These are phyloP conservation scores for Pezicula carpinea DNA, from an alignment of 2,329 filamentous ascomycete genomes.

Conservation along the genomic window DNA sequence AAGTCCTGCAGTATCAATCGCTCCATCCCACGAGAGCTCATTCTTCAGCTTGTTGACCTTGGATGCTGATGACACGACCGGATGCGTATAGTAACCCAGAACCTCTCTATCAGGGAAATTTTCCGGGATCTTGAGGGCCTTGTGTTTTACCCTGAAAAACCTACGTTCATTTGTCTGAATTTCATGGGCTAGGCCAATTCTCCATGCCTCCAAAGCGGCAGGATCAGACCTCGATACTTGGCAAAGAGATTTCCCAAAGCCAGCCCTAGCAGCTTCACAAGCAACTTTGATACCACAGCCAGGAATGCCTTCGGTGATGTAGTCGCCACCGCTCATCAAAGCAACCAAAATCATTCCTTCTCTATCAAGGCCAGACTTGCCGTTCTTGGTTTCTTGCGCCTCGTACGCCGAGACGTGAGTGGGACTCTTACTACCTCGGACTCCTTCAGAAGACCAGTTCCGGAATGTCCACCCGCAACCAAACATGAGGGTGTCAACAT, in stretches of 20 bases:
- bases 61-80: conserved; percentile 65
- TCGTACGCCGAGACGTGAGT: conserved; percentile 87
- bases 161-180: conserved; percentile 78
- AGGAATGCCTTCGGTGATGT: conserved; percentile 80
- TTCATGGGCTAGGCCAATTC: conserved; percentile 66
- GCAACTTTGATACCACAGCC: conserved; percentile 85
- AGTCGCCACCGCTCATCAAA: conserved; percentile 93
- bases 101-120: conserved; percentile 77
- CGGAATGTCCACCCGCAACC: conserved; percentile 75
- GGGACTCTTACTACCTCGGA: conserved; percentile 58
- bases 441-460: conserved; percentile 75
- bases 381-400: conserved; percentile 48
- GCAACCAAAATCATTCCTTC: conserved; percentile 93
- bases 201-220: conserved; percentile 63
- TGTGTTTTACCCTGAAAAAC: conserved; percentile 73
- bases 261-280: conserved; percentile 83
- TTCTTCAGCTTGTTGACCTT: conserved; percentile 50
- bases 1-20: conserved; percentile 62
- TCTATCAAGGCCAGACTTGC: conserved; percentile 58
- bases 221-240: conserved; percentile 55
- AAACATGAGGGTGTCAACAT: conserved; percentile 98
- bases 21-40: conserved; percentile 54
- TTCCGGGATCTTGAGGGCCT: conserved; percentile 68
- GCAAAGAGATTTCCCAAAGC: conserved; percentile 76
- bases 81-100: conserved; percentile 82